Evolutionary conservation across 139 green algal species (phyloP), one percentile per base, ranked within the genome.

Genomic region (Tetradesmus obliquus): DNA sequence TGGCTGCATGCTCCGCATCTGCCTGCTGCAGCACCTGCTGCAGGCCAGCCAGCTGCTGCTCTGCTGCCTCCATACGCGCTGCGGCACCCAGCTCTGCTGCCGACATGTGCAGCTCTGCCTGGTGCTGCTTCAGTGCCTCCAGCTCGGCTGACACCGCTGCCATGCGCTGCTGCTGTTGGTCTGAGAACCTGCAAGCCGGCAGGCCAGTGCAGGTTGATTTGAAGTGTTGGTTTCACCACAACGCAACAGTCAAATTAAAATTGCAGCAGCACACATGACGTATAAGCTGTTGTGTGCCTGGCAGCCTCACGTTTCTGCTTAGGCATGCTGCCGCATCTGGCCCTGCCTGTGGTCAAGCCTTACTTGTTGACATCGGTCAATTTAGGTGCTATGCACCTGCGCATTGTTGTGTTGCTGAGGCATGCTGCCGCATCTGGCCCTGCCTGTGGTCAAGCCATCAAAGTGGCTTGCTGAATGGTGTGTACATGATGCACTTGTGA

Each of bases 1-100:
- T n/a, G 8, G 24, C 24, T 80, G 80, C 88, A 19, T 91, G 55
- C 19, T 79, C 79, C 2, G 20, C 22, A 17, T 79, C 58, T 32
- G 88, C 88, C 51, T 32, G 20, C 54, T 66, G 20, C 12, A 91
- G 55, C 2, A 45, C 32, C 76, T 79, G 12, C 88, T 91, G 54
- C 58, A 91, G 55, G n/a, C 79, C 15, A 51, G 32, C 24, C 88
- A 91, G 76, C 58, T 91, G 88, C 57, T 91, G 55, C 32, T 55
- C 22, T n/a, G 88, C 88, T 51, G 55, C 76, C 55, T 72, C 55
- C 76, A 87, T 45, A 32, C 88, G 88, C 24, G 60, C 88, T 62
- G 22, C 55, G 13, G 71, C 15, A 10, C 88, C 88, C 24, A 91
- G 8, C 22, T 91, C 88, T 53, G 88, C 88, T 17, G 79, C 88